Base-by-base conservation (phyloP, 176 grass and related monocot genomes). In the Aegilops umbellulata region DNA sequence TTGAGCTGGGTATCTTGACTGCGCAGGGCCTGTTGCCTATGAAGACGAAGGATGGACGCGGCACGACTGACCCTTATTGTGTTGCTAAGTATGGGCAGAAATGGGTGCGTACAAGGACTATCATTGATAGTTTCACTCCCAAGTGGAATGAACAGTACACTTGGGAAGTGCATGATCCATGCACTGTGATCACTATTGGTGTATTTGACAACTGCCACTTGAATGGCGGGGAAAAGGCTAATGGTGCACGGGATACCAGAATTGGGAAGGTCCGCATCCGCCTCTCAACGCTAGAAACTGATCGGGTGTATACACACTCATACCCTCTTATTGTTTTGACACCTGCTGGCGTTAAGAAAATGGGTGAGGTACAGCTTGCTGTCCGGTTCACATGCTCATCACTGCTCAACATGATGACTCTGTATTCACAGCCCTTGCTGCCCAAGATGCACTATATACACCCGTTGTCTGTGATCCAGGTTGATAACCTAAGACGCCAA, bases 71-170 rank as follows among this genome's bases (percentile, higher is more conserved):
- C 83, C 83, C 89, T 53, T 93, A 93, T 36, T 93, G 92, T 61
- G 92, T 93, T 16, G 92, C 92, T 76, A 93, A 93, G 71, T 93
- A 93, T 73, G 92, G 92, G 12, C 92, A 93, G 66, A 93, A 93
- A 86, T 93, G 92, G 92, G 86, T 93, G 10, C 75, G 92, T 14
- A 91, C 92, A 81, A 90, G 92, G 88, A 93, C 92, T 69, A 91
- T 93, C 42, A 93, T 91, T 6, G 88, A 93, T 20, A 90, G 88
- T 80, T 88, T 90, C 65, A 87, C 41, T 77, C 92, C 92, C 35
- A 93, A 88, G 69, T 93, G 92, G 92, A 93, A 93, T 80, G 92
- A 93, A 22, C 92, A 93, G 65, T 93, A 93, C 69, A 93, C 92
- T 2, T 93, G 92, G 92, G 92, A 93, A 68, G 88, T 93, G 26